Percentiles rank a stretch among this genome's conserved stretches.
Evolutionary conservation across 164 flowering plant species (phyloP).

Genomic region (Pachysandra terminalis): DNA sequence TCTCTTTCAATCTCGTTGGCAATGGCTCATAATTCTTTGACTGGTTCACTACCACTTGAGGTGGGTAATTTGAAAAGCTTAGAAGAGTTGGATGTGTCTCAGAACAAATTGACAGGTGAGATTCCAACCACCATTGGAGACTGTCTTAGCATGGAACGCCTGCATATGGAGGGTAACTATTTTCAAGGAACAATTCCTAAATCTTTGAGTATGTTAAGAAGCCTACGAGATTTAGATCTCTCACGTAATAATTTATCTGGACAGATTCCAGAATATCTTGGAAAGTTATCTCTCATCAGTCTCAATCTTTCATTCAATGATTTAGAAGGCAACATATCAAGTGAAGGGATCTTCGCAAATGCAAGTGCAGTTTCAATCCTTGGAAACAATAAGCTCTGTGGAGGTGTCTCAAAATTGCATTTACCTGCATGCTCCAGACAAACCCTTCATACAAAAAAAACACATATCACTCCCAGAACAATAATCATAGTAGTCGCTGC

Average conservation of each 20-base stretch:
- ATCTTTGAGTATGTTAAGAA: slow-evolving; percentile 5
- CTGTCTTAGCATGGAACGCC: slow-evolving; percentile 8
- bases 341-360: background rate
- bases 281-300: background rate
- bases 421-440: background rate
- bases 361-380: background rate
- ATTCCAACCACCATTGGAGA: slow-evolving; percentile 12
- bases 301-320: background rate
- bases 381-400: background rate
- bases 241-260: slow-evolving; percentile 21
- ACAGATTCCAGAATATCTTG: background rate
- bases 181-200: slow-evolving; percentile 9
- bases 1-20: background rate
- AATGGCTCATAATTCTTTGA: slow-evolving; percentile 16
- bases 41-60: slow-evolving; percentile 20
- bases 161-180: background rate
- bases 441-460: too few relatives aligned
- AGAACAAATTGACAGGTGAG: slow-evolving; percentile 25
- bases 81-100: slow-evolving; percentile 4
- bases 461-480: background rate
- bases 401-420: background rate
- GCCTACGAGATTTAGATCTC: slow-evolving; percentile 15
- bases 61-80: slow-evolving; percentile 14
- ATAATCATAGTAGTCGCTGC: background rate
- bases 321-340: background rate